Conservation (phyloP, 345 rosid genomes). For the Leavenworthia alabamica region DNA sequence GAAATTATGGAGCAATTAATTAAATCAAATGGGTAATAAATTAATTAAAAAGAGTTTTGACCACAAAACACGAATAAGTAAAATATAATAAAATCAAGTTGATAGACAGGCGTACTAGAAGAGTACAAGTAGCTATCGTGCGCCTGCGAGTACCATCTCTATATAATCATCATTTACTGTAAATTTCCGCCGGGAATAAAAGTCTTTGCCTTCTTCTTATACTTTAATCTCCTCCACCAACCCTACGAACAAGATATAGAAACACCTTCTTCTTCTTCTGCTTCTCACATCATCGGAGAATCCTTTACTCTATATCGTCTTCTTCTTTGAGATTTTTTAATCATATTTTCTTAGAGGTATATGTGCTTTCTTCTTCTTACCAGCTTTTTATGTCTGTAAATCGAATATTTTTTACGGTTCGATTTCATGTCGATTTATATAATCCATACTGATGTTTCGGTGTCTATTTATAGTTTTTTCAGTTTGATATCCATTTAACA, state of each 20-base stretch:
- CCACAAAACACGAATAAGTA: not conserved
- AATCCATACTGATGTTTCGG: not conserved
- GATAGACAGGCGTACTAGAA: not conserved
- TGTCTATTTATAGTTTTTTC: not conserved
- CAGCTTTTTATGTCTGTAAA: not conserved
- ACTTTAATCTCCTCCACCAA: constrained; percentile 10
- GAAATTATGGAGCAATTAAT: no score
- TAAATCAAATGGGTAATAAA: not conserved
- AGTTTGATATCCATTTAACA: constrained; percentile 11
- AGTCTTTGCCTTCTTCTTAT: constrained; percentile 11
- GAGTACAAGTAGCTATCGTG: constrained; percentile 21
- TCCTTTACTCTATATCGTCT: not conserved
- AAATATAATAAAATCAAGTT: constrained; percentile 1
- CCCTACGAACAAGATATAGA: constrained; percentile 17
- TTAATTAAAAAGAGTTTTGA: constrained; percentile 4
- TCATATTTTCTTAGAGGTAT: not conserved
- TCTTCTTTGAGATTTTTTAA: not conserved
- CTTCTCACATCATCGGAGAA: not conserved
- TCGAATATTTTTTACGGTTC: not conserved
- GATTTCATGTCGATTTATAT: not conserved
- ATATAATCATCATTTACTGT: constrained; percentile 22
- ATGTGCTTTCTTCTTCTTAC: not conserved
- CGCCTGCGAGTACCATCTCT: constrained; percentile 9
- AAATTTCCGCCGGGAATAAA: constrained; percentile 37
- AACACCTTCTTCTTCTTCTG: not conserved